Evolutionary conservation across 192 early-diverging fungal genomes (phyloP).

Genomic region (Podochytrium sp.): DNA sequence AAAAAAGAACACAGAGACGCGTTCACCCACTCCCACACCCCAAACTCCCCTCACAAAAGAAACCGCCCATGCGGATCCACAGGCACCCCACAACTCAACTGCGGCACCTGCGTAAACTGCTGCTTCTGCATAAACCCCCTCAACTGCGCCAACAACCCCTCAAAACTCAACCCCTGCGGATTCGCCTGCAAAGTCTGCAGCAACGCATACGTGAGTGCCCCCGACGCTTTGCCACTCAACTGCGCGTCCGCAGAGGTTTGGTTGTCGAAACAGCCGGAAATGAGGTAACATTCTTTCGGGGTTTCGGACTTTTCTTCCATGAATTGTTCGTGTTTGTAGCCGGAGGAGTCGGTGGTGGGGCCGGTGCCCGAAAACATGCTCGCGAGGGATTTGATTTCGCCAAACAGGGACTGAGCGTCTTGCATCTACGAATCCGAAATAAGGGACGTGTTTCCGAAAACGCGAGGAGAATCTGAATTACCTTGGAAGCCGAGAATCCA

Average conservation of each 20-base stretch:
- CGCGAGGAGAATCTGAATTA: background rate
- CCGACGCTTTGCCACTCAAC: conserved; percentile 59
- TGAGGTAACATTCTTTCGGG: conserved; percentile 40
- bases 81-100: conserved; percentile 70
- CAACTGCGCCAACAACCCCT: conserved; percentile 70
- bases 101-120: conserved; percentile 79
- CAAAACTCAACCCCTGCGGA: conserved; percentile 69
- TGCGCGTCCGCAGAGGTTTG: conserved; percentile 66
- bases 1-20: background rate
- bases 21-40: too few species aligned
- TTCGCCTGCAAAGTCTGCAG: conserved; percentile 39
- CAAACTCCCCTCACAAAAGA: too few species aligned
- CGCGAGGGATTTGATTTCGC: conserved; percentile 2
- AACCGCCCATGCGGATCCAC: conserved; percentile 76
- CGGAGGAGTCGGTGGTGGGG: background rate
- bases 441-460: background rate
- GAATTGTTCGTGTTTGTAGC: conserved; percentile 26
- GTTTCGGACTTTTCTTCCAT: conserved; percentile 45
- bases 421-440: background rate
- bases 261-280: conserved; percentile 67
- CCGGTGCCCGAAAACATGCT: background rate
- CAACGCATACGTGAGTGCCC: conserved; percentile 62
- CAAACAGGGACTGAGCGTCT: background rate
- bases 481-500: background rate
- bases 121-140: conserved; percentile 62